These are phyloP conservation scores for Trypanosoma mega DNA, from an alignment of 208 protist genomes.

Conservation along the genomic window DNA sequence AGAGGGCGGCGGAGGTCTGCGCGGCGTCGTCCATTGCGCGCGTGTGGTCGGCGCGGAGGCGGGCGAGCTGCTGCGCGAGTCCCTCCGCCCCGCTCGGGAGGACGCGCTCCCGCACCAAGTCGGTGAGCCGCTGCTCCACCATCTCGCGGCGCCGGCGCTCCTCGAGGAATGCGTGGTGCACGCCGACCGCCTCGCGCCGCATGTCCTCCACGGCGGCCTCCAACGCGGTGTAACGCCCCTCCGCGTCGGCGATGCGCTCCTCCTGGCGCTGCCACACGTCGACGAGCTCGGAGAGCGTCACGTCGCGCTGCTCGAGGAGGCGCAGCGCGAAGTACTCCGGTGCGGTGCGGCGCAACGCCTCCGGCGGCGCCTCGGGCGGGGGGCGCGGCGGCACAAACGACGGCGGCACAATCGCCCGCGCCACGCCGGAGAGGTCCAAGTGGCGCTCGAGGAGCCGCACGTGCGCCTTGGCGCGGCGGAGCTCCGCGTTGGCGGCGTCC, in stretches of 20 bases:
- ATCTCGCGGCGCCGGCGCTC: conserved; percentile 75
- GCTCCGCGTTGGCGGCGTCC: conserved; percentile 33
- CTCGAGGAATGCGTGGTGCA: conserved; percentile 70
- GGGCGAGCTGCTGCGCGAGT: conserved; percentile 47
- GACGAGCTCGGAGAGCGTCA: conserved; percentile 80
- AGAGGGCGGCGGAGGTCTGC: conserved; percentile 64
- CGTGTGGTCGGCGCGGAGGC: conserved; percentile 58
- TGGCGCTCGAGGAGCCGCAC: conserved; percentile 70
- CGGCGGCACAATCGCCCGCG: conserved; percentile 40
- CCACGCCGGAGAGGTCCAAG: conserved; percentile 59
- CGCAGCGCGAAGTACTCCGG: conserved; percentile 80
- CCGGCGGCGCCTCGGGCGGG: conserved; percentile 16
- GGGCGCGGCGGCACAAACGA: conserved; percentile 19
- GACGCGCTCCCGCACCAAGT: conserved; percentile 73
- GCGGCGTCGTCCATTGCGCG: conserved; percentile 72
- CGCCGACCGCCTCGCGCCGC: conserved; percentile 55
- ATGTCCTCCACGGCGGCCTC: conserved; percentile 36
- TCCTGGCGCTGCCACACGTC: conserved; percentile 70
- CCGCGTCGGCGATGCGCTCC: conserved; percentile 33
- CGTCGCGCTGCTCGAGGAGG: conserved; percentile 64
- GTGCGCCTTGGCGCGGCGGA: conserved; percentile 47
- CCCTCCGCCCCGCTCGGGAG: conserved; percentile 31
- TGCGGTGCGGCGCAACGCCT: conserved; percentile 24
- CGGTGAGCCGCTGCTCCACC: conserved; percentile 66
- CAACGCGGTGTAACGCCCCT: conserved; percentile 40